These are phyloP conservation scores for Nicotiana obtusifolia DNA, from an alignment of 257 asterid genomes.

Conservation along the genomic window DNA sequence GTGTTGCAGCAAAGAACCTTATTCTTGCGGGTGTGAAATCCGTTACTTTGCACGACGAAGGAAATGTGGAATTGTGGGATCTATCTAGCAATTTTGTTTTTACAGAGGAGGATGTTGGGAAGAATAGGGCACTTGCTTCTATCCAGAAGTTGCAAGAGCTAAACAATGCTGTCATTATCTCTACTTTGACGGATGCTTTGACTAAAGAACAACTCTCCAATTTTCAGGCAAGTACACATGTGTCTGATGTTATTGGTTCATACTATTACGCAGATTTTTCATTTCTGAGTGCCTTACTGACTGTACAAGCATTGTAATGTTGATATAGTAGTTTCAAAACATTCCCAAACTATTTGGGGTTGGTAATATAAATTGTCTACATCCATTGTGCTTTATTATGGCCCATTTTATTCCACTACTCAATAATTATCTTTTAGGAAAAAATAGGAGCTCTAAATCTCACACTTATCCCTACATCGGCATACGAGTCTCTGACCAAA, in stretches of 20 bases:
- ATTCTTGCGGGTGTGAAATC: conserved; percentile 95
- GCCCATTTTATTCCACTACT: background rate
- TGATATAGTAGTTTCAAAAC: background rate
- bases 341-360: background rate
- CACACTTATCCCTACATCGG: background rate
- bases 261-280: background rate
- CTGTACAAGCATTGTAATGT: background rate
- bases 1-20: conserved; percentile 79
- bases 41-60: conserved; percentile 88
- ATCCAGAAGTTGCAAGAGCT: conserved; percentile 84
- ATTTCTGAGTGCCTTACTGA: background rate
- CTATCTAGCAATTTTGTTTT: conserved; percentile 80
- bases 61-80: conserved; percentile 83
- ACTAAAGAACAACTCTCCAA: conserved; percentile 58
- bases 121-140: conserved; percentile 87
- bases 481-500: background rate
- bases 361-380: background rate
- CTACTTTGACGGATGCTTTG: conserved; percentile 62
- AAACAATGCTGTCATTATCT: conserved; percentile 72
- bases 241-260: background rate
- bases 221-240: conserved; percentile 50
- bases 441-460: background rate
- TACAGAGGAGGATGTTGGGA: conserved; percentile 78
- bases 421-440: background rate
- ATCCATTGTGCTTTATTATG: background rate